Evolutionary conservation across 1,284 basidiomycete species (phyloP).

Genomic region (Moesziomyces globuligerus): DNA sequence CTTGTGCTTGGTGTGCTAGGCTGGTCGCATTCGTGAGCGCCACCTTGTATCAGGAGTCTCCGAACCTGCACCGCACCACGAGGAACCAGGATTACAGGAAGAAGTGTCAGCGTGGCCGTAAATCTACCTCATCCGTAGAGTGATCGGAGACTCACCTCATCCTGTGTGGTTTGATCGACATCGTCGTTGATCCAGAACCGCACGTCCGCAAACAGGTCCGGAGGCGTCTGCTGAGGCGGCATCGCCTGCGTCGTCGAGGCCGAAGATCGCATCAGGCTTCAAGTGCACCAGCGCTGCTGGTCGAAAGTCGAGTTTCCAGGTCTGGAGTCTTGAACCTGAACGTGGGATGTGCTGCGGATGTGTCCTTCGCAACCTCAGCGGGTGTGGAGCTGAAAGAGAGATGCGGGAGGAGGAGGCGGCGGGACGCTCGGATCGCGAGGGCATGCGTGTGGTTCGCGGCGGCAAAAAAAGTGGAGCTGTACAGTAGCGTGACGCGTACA

Average conservation of each 20-base stretch:
- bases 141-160: constrained; percentile 14
- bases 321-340: too few relatives aligned
- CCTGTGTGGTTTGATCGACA: constrained; percentile 19
- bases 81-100: neutral
- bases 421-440: neutral
- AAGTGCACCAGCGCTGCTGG: neutral
- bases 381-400: too few relatives aligned
- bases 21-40: constrained; percentile 6
- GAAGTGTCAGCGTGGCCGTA: neutral
- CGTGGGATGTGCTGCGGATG: neutral
- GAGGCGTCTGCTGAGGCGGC: constrained; percentile 2
- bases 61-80: constrained; percentile 16
- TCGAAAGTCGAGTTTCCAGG: neutral
- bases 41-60: constrained; percentile 9
- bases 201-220: constrained; percentile 32
- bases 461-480: neutral
- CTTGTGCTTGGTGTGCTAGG: constrained; percentile 9
- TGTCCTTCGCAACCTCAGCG: too few relatives aligned
- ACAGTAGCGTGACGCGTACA: constrained; percentile 8
- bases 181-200: constrained; percentile 47
- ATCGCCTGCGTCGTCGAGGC: neutral
- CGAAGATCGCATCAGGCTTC: constrained; percentile 10
- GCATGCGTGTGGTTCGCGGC: neutral
- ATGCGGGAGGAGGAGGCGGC: too few relatives aligned
- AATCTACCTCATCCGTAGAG: neutral